Percentiles rank a stretch among this genome's conserved stretches.
phyloP scores from a whole-genome alignment of 1,284 basidiomycete species.

The Irpex lacteus region DNA sequence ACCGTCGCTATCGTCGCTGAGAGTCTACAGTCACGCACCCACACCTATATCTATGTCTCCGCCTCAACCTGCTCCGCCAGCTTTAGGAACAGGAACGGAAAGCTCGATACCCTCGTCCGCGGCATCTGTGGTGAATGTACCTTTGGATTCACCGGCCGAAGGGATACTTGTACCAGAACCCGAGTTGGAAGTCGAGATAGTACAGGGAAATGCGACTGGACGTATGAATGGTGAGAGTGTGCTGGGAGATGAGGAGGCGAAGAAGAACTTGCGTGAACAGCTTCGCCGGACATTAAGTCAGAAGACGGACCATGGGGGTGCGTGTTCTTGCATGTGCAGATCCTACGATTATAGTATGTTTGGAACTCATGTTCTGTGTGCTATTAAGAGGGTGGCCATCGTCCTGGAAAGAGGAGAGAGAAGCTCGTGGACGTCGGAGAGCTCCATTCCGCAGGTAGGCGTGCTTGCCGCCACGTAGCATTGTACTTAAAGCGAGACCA shows the following conservation, averaged over 20 bases:
- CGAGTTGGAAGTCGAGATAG: constrained; percentile 53
- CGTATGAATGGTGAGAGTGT: constrained; percentile 36
- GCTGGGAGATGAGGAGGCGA: constrained; percentile 48
- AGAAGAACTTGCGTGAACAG: constrained; percentile 65
- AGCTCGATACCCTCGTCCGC: constrained; percentile 52
- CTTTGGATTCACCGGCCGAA: constrained; percentile 39
- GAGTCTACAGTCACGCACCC: constrained; percentile 28
- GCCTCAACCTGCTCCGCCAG: neutral
- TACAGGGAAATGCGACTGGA: constrained; percentile 47
- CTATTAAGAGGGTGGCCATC: neutral
- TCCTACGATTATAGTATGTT: neutral
- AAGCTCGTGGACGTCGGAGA: constrained; percentile 27
- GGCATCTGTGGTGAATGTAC: constrained; percentile 52
- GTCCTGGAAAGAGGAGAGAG: constrained; percentile 15
- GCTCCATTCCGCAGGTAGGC: constrained; percentile 25
- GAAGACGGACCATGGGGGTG: constrained; percentile 22
- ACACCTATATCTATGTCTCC: constrained; percentile 21
- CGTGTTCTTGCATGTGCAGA: neutral
- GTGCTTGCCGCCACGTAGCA: neutral
- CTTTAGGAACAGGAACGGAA: constrained; percentile 33
- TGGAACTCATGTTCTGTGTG: neutral
- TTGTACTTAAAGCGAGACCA: neutral
- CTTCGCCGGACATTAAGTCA: constrained; percentile 62
- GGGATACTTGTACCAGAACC: constrained; percentile 66
- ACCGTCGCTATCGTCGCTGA: constrained; percentile 31